A percentile compares a stretch with the other conserved stretches of the same genome.
phyloP scores from a whole-genome alignment of 345 rosid genomes.

The Luvunga scandens region DNA sequence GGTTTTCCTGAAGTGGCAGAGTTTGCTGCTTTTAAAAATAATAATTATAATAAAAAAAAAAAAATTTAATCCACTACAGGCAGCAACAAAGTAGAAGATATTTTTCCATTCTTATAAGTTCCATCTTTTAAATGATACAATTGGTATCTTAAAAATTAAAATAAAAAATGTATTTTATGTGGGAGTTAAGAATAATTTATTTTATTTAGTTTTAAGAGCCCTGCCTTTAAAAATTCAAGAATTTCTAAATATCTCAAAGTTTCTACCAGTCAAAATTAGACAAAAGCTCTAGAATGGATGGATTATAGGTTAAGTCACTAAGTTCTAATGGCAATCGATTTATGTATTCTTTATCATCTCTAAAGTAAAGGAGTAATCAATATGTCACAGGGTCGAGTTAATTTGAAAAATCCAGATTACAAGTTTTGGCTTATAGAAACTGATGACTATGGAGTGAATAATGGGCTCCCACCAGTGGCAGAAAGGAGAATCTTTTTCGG shows the following conservation, averaged over 20 bases:
- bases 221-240: not conserved
- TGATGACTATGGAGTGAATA: conserved; percentile 65
- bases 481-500: conserved; percentile 81
- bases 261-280: not conserved
- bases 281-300: not conserved
- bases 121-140: not conserved
- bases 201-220: not conserved
- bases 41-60: too few relatives aligned
- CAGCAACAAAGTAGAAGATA: not conserved
- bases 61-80: not conserved
- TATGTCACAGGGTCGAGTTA: conserved; percentile 66
- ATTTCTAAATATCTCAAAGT: not conserved
- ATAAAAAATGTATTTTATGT: not conserved
- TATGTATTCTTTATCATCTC: not conserved
- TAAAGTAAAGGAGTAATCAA: conserved; percentile 13
- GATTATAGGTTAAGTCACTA: not conserved
- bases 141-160: not conserved
- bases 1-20: not conserved
- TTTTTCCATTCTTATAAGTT: not conserved
- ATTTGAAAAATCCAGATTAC: conserved; percentile 71
- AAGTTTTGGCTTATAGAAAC: conserved; percentile 88
- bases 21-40: not conserved
- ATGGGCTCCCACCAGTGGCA: conserved; percentile 84
- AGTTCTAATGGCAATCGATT: not conserved
- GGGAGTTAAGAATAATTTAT: not conserved